Base-by-base conservation (phyloP, 2,329 filamentous ascomycete species). In the Trichoderma sp. region DNA sequence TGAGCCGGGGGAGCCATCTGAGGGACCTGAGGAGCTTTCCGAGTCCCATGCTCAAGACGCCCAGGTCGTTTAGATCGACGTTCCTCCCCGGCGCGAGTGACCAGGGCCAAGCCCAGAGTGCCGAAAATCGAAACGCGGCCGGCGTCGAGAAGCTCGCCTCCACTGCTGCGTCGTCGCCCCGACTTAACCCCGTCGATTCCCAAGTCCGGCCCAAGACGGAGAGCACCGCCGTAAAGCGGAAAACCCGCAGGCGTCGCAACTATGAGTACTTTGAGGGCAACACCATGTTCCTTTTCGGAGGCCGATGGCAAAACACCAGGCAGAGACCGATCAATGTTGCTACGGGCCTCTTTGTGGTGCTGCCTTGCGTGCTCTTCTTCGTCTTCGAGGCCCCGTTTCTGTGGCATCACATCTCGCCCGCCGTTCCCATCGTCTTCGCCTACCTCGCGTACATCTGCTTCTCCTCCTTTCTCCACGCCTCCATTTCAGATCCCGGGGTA, bases 201-300 rank as follows among this genome's bases (percentile, higher is more conserved):
- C 71, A 68, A 4, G 60, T 58, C 17, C 66, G 62, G 19, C 64
- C 70, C 17, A 67, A 65, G 70, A 62, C 48, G 54, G 68, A 26
- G 66, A 71, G 68, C 58, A 65, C 72, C 50, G 77, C 79, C 28
- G 69, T 75, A 26, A 77, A 56, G 10, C 64, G 59, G 34, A 30
- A 30, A 2, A n/a, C 19, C 10, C 15, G 12, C 2, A 85, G 63
- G 88, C 73, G 73, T 59, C 89, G 85, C 69, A 97, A 97, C 71
- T 90, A 94, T 77, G 87, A 98, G 75, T 97, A 97, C 76, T 98
- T 97, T 72, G 86, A 91, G 51, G 95, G 95, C 52, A 99, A 98
- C 74, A 97, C 92, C 0, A 82, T 93, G 26, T 99, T 99, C 74
- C 97, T 88, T 75, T 83, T 91, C 66, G 90, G 91, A 41, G 95